Evolutionary conservation across 2,329 filamentous ascomycete genomes (phyloP), one percentile per base, ranked within the genome.

Genomic region (Neonectria faginata): DNA sequence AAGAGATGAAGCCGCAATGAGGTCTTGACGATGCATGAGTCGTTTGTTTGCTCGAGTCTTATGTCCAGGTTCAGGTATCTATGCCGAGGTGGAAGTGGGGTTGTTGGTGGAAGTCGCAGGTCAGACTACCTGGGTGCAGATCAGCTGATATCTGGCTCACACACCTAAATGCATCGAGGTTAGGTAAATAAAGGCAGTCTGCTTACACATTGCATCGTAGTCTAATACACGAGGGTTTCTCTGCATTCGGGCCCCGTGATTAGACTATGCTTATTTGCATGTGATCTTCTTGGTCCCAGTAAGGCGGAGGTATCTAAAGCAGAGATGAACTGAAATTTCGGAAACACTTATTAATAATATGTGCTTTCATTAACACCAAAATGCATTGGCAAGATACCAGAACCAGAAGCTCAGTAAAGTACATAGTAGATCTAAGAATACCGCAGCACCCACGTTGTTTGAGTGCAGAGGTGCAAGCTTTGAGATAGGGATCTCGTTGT

Each of bases 261-360:
- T 41, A 22, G 57, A 47, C 39, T 41, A 22, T 50, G 47, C 33
- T 58, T 62, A 65, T 18, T 50, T 65, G 62, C 58, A 65, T 65
- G 39, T 22, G 22, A 22, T 8, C 2, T 16, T n/a, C 41, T 12
- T 27, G 14, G n/a, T 60, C 27, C 18, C 9, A 25, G 20, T 4
- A 8, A 16, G 36, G 9, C 12, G n/a, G 8, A 55, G 6, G 22
- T 16, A 29, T n/a, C 31, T 10, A 11, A n/a, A 31, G n/a, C n/a
- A 14, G 9, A 14, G 18, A 25, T 20, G 27, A 11, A 7, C 16
- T 16, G n/a, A n/a, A 31, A n/a, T 14, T 16, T 50, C 18, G 25
- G 22, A 29, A 6, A 18, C 12, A 2, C 47, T 3, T 9, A 18
- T n/a, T 31, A 1, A 5, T 10, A 5, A 29, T 11, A 31, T 12